Percentiles rank a stretch among this genome's conserved stretches.
Evolutionary conservation across 139 green algal genomes (phyloP).

Genomic region (Edaphochlamys debaryana): DNA sequence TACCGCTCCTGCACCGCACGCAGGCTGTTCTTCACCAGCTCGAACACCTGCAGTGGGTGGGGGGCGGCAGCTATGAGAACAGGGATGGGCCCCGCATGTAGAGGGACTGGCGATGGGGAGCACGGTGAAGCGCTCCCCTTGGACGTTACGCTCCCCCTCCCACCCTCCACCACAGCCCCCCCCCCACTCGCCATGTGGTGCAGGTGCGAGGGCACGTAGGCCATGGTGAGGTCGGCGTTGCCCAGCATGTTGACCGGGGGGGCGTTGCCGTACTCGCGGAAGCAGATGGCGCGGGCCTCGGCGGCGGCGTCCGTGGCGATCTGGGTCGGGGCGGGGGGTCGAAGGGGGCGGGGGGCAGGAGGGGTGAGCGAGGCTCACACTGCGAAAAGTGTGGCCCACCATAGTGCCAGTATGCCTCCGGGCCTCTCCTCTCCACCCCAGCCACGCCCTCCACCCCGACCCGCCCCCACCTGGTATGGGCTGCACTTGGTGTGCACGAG

Average conservation of each 20-base stretch:
- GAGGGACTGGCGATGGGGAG: too few relatives aligned
- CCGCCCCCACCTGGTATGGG: constrained; percentile 48
- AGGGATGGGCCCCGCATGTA: too few relatives aligned
- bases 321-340: neutral
- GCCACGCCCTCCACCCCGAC: too few relatives aligned
- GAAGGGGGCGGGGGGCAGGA: too few relatives aligned
- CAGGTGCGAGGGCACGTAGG: constrained; percentile 95
- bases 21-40: constrained; percentile 95
- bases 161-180: too few relatives aligned
- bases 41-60: constrained; percentile 49
- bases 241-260: constrained; percentile 67
- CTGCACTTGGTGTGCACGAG: constrained; percentile 89
- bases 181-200: constrained; percentile 98
- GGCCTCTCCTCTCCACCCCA: too few relatives aligned
- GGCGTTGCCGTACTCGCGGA: constrained; percentile 82
- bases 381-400: too few relatives aligned
- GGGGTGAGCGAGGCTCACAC: too few relatives aligned
- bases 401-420: too few relatives aligned
- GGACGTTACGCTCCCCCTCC: too few relatives aligned
- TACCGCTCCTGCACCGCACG: constrained; percentile 74
- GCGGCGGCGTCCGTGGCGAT: constrained; percentile 88
- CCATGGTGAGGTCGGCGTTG: constrained; percentile 85
- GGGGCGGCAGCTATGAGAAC: too few relatives aligned
- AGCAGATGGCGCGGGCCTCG: constrained; percentile 93
- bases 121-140: too few relatives aligned